Percentiles rank a stretch among this genome's conserved stretches.
Evolutionary conservation across 2,329 filamentous ascomycete species (phyloP).

Genomic region (Pseudogymnoascus sp.): DNA sequence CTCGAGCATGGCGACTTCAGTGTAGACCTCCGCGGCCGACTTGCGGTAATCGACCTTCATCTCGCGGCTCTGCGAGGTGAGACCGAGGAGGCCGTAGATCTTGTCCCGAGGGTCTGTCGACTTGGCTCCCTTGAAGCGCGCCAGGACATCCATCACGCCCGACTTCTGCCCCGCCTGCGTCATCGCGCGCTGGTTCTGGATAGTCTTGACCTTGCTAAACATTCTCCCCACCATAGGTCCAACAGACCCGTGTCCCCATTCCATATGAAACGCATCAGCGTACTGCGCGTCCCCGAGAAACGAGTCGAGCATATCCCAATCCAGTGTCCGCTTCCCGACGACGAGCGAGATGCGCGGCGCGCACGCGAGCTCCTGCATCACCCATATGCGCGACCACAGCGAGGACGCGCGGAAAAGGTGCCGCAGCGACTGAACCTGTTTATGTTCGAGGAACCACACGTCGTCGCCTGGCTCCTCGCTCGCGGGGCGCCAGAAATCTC

Average conservation of each 20-base stretch:
- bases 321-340: conserved; percentile 1
- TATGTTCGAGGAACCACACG: not conserved
- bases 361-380: conserved; percentile 15
- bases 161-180: not conserved
- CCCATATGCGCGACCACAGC: conserved; percentile 14
- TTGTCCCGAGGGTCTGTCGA: conserved; percentile 16
- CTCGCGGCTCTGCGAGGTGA: conserved; percentile 12
- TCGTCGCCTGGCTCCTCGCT: not conserved
- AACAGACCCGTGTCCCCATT: not conserved
- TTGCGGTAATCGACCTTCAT: conserved; percentile 17
- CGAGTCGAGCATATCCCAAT: conserved; percentile 12
- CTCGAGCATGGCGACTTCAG: conserved; percentile 54
- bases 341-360: conserved; percentile 13
- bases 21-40: conserved; percentile 5
- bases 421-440: not conserved
- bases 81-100: conserved; percentile 16
- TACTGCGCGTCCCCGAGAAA: not conserved
- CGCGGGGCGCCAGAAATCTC: not conserved
- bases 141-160: conserved; percentile 16
- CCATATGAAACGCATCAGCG: conserved; percentile 8
- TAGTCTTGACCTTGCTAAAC: not conserved
- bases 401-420: not conserved
- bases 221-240: not conserved
- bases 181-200: conserved; percentile 2
- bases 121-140: conserved; percentile 11